Evolutionary conservation across 805 yeast species (phyloP).

Genomic region (Candida odintsovae): DNA sequence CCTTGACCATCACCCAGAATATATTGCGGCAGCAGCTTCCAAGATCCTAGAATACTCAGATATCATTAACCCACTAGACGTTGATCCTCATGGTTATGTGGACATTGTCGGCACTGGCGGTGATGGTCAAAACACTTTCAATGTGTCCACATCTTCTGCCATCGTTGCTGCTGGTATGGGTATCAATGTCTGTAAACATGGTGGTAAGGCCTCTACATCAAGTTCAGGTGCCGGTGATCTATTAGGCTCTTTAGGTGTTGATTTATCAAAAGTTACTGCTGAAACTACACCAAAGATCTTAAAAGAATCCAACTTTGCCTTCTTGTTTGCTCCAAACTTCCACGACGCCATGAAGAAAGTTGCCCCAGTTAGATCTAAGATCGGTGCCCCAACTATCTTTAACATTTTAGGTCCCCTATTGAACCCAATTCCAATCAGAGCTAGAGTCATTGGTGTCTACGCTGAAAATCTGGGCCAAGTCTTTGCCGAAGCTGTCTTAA

Average conservation of each 20-base stretch:
- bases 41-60: slow-evolving; percentile 65
- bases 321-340: slow-evolving; percentile 91
- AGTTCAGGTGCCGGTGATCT: slow-evolving; percentile 92
- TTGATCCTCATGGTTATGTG: slow-evolving; percentile 48
- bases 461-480: slow-evolving; percentile 71
- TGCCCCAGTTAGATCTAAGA: slow-evolving; percentile 64
- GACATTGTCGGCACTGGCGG: slow-evolving; percentile 99
- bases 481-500: slow-evolving; percentile 75
- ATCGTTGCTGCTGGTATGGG: slow-evolving; percentile 90
- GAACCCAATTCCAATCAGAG: slow-evolving; percentile 79
- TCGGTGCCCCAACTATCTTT: slow-evolving; percentile 92
- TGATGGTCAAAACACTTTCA: slow-evolving; percentile 95
- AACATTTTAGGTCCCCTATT: slow-evolving; percentile 90
- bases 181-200: slow-evolving; percentile 83
- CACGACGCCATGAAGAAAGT: slow-evolving; percentile 88
- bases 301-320: slow-evolving; percentile 43
- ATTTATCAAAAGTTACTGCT: slow-evolving; percentile 61
- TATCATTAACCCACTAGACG: slow-evolving; percentile 38
- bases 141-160: slow-evolving; percentile 92
- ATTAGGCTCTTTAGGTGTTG: slow-evolving; percentile 76
- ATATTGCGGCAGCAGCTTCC: slow-evolving; percentile 79
- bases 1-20: slow-evolving; percentile 75
- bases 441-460: slow-evolving; percentile 88
- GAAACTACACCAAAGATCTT: slow-evolving; percentile 55
- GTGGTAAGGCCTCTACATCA: slow-evolving; percentile 95